These are phyloP conservation scores for Leishmania turanica DNA, from an alignment of 208 protist genomes.

Conservation along the genomic window DNA sequence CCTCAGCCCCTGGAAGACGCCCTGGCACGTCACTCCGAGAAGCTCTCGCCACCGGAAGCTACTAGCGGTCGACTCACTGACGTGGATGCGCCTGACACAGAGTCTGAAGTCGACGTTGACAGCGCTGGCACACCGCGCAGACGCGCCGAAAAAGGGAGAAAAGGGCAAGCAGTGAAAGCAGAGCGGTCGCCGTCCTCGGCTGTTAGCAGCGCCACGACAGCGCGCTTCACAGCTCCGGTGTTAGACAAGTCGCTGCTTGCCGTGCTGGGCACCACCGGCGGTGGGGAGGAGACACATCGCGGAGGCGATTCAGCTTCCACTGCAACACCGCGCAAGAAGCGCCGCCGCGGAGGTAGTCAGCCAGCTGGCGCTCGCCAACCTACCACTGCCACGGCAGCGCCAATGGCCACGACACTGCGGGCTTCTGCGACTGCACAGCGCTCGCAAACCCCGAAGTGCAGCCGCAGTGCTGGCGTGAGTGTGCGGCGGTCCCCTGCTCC, in stretches of 20 bases:
- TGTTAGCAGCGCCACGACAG: constrained; percentile 1
- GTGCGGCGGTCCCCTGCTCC: not conserved
- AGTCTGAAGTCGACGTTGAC: not conserved
- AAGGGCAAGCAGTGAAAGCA: not conserved
- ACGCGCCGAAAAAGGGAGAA: not conserved
- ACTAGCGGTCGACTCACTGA: not conserved
- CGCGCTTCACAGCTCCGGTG: not conserved
- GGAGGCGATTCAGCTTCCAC: not conserved
- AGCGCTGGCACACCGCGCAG: not conserved
- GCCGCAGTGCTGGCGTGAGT: not conserved
- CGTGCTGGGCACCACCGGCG: not conserved
- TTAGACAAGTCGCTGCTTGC: not conserved
- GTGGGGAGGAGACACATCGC: not conserved
- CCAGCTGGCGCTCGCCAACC: not conserved
- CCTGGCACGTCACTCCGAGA: constrained; percentile 10
- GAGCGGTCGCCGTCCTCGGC: not conserved
- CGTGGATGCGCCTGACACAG: not conserved
- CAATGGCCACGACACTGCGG: not conserved
- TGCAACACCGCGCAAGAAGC: not conserved
- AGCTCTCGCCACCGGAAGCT: not conserved
- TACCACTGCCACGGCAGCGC: not conserved
- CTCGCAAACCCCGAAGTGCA: not conserved
- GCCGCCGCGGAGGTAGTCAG: constrained; percentile 9
- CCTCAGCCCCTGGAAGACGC: constrained; percentile 15
- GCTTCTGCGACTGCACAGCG: not conserved